phyloP scores from a whole-genome alignment of 768 basidiomycete genomes.

The Russula dissimulans region DNA sequence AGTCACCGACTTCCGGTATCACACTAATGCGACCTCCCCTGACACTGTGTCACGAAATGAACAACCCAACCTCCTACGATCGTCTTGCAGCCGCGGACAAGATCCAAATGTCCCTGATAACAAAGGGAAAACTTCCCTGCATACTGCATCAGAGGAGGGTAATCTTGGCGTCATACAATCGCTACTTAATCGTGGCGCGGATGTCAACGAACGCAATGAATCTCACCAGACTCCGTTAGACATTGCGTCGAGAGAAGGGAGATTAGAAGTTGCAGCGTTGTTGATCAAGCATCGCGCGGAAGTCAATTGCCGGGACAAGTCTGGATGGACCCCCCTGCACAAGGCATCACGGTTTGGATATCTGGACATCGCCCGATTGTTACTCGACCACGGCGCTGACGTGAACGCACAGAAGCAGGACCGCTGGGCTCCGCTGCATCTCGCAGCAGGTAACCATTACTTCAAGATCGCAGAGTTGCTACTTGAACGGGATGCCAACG shows the following conservation, averaged over 20 bases:
- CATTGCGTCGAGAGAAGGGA: background rate
- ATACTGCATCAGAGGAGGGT: background rate
- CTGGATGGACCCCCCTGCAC: background rate
- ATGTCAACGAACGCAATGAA: background rate
- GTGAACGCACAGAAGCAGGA: background rate
- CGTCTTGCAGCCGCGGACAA: background rate
- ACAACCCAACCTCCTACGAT: background rate
- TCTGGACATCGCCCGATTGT: background rate
- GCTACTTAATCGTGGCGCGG: background rate
- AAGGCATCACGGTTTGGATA: background rate
- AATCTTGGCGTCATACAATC: background rate
- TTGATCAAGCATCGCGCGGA: background rate
- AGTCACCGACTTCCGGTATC: too few species aligned
- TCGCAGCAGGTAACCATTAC: background rate
- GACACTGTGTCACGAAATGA: background rate
- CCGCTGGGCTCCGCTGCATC: background rate
- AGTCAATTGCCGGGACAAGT: background rate
- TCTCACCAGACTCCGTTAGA: background rate
- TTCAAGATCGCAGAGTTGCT: background rate
- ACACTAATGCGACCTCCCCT: background rate
- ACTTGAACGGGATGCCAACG: background rate
- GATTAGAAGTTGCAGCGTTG: background rate
- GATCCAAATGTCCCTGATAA: background rate
- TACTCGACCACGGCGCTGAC: background rate
- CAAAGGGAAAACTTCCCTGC: background rate